Percentiles rank a stretch among this genome's conserved stretches.
These are phyloP conservation scores for Penicillium vulpinum DNA, from an alignment of 2,329 filamentous ascomycete genomes.

Conservation along the genomic window DNA sequence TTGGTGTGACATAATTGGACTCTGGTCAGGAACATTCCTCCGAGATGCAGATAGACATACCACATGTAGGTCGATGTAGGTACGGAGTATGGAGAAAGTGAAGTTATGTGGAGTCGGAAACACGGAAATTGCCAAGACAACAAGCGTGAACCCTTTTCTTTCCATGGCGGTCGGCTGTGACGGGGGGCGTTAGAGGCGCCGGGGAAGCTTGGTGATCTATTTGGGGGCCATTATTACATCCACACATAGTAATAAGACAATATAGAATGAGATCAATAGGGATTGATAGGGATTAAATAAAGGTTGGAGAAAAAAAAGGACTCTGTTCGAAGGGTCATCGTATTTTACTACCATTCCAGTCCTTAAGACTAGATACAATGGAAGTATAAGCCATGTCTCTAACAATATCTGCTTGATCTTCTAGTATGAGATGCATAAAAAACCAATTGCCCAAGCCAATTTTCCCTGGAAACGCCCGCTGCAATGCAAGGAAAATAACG, in stretches of 20 bases:
- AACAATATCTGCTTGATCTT: background rate
- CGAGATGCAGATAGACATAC: background rate
- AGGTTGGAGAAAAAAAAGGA: no score
- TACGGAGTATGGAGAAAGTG: no score
- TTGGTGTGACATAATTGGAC: background rate
- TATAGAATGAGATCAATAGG: no score
- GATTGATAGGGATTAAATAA: no score
- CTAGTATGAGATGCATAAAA: background rate
- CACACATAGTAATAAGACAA: no score
- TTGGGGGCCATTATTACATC: no score
- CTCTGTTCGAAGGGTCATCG: no score
- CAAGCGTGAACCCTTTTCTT: background rate
- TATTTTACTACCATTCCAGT: background rate
- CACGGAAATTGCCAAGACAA: background rate
- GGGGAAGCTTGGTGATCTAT: no score
- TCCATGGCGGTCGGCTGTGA: no score
- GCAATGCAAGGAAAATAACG: slow-evolving; percentile 14
- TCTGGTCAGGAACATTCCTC: background rate
- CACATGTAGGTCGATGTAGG: no score
- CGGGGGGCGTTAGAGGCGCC: background rate
- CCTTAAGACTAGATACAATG: background rate
- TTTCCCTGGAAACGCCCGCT: slow-evolving; percentile 9
- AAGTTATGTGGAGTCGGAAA: no score
- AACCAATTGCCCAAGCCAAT: background rate
- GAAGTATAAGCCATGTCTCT: background rate